Conservation (phyloP, 2,329 filamentous ascomycete genomes). For the Zymoseptoria ardabiliae region DNA sequence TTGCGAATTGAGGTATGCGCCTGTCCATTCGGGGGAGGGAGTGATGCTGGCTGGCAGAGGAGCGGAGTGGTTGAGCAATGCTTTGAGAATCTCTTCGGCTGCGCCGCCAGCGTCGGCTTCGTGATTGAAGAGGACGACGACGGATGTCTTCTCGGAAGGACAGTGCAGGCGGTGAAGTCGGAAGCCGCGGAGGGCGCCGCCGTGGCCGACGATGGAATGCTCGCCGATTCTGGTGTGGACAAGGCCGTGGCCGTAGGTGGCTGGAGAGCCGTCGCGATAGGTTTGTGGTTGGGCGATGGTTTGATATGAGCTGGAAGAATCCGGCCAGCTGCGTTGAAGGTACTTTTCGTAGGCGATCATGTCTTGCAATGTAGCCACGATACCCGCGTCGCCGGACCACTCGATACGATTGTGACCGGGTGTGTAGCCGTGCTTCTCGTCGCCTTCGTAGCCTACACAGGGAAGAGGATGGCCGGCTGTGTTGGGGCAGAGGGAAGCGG, state of each 20-base stretch:
- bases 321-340: conserved; percentile 29
- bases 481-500: conserved; percentile 34
- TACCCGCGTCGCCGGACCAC: conserved; percentile 42
- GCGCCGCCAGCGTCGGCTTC: conserved; percentile 27
- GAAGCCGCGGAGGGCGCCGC: conserved; percentile 39
- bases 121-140: conserved; percentile 38
- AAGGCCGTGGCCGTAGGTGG: conserved; percentile 36
- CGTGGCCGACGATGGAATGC: conserved; percentile 31
- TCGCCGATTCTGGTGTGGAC: conserved; percentile 22
- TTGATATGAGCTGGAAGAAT: conserved; percentile 32
- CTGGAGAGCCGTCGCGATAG: conserved; percentile 31
- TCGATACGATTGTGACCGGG: conserved; percentile 37
- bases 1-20: conserved; percentile 34
- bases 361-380: conserved; percentile 39
- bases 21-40: conserved; percentile 26
- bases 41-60: not conserved
- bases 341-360: conserved; percentile 42
- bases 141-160: conserved; percentile 31
- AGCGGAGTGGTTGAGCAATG: conserved; percentile 19
- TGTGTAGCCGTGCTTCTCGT: conserved; percentile 32
- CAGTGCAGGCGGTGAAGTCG: conserved; percentile 32
- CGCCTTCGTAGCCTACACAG: conserved; percentile 39
- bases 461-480: conserved; percentile 33
- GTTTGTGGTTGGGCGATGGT: conserved; percentile 22
- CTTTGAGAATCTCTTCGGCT: conserved; percentile 28